Evolutionary conservation across 2,329 filamentous ascomycete species (phyloP), one percentile per base, ranked within the genome.

Genomic region (Colletotrichum tropicicola): DNA sequence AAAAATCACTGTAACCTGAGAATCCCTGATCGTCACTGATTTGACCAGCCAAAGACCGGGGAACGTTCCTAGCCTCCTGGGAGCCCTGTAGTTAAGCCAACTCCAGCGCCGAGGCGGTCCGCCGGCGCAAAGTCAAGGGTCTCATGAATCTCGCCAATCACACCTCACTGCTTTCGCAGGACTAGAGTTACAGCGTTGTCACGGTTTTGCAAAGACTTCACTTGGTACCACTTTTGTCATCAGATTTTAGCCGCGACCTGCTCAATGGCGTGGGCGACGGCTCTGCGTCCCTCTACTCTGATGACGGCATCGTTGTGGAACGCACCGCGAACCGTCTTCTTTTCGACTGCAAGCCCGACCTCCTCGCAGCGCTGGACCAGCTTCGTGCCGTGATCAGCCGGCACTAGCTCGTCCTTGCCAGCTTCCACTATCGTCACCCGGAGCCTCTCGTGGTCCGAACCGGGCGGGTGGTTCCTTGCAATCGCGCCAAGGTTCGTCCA

Each of bases 371-470:
- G 78, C 62, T 79, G 74, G 55, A 81, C 75, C 6, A 89, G 75
- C 51, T 75, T 71, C 32, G 79, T 73, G 12, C 80, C 82, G 59
- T 89, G 85, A 45, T 81, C 77, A 23, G 77, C 74, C 0, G 87
- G 87, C 1, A 89, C 87, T 17, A 89, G 72, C 72, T 89, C 87
- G 68, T 89, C 87, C 65, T 81, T 86, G 4, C 81, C 86, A 23
- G 85, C 87, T 72, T 87, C 82, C 6, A 89, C 71, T 37, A 89
- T 84, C 49, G 57, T 56, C 4, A 68, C 47, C 12, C 12, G 37
- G 23, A 60, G 67, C 41, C 45, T 59, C 19, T 35, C 56, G 15
- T n/a, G 23, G 60, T 70, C 57, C 70, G 76, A 71, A 6, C 68
- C 70, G 35, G 74, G 67, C 47, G 39, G 43, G 4, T 48, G 43